Conservation (phyloP, 2,329 filamentous ascomycete genomes). For the Neonectria sp. region DNA sequence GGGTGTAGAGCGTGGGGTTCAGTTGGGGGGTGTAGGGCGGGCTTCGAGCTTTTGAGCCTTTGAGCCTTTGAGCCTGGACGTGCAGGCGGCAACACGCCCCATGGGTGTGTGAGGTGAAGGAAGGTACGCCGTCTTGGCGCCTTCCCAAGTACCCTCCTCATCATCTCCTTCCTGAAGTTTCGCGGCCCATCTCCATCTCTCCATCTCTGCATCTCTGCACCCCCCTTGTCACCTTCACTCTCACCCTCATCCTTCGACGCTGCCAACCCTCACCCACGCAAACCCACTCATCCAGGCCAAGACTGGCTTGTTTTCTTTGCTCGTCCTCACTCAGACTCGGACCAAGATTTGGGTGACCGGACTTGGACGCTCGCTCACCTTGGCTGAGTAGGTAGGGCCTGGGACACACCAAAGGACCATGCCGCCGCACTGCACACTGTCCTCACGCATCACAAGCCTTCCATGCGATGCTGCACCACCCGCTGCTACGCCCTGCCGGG, state of each 20-base stretch:
- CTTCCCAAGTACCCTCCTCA: conserved; percentile 4
- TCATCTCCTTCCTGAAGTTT: not conserved
- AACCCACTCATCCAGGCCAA: too few species aligned
- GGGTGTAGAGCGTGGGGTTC: not conserved
- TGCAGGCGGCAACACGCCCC: conserved; percentile 6
- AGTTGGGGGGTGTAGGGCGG: conserved; percentile 1
- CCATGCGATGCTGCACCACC: not conserved
- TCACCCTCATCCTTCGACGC: not conserved
- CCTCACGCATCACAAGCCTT: not conserved
- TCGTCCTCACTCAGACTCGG: conserved; percentile 3
- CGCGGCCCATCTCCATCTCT: not conserved
- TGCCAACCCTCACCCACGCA: not conserved
- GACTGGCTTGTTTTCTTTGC: not conserved
- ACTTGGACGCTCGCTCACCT: not conserved
- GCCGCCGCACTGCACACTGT: not conserved
- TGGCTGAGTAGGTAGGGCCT: not conserved
- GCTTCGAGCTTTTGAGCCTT: not conserved
- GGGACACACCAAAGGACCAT: not conserved
- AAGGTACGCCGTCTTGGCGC: conserved; percentile 1
- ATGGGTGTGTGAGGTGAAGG: not conserved
- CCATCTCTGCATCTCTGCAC: not conserved
- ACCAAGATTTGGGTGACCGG: not conserved
- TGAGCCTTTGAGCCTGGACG: not conserved
- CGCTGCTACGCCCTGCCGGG: conserved; percentile 6
- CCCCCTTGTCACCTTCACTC: conserved; percentile 1